A percentile compares a stretch with the other conserved stretches of the same genome.
phyloP scores from a whole-genome alignment of 1,284 basidiomycete species.

The Moesziomyces sp. region DNA sequence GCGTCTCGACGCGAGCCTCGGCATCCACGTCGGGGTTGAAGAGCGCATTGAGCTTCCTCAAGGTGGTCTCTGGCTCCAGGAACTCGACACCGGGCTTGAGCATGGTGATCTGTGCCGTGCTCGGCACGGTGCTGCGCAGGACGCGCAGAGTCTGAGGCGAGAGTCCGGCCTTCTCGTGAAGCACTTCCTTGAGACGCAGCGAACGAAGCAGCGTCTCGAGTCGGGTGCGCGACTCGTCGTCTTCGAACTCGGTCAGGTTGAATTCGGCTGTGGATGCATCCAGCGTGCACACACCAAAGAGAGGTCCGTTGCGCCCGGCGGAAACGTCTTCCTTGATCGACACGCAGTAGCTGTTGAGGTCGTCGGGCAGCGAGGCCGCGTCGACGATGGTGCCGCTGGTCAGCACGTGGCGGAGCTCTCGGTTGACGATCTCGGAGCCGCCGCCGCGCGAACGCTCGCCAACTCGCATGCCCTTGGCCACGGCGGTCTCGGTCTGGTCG shows the following conservation, averaged over 20 bases:
- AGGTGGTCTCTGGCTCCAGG: conserved; percentile 49
- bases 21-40: conserved; percentile 48
- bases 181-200: conserved; percentile 88
- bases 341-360: conserved; percentile 94
- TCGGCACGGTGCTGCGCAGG: conserved; percentile 56
- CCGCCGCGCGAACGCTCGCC: conserved; percentile 70
- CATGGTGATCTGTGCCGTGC: conserved; percentile 62
- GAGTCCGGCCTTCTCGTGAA: conserved; percentile 83
- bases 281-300: conserved; percentile 91
- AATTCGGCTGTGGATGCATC: conserved; percentile 98
- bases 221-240: conserved; percentile 90
- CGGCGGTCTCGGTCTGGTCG: conserved; percentile 93
- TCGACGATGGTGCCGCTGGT: conserved; percentile 98
- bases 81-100: conserved; percentile 63
- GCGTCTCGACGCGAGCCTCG: conserved; percentile 35
- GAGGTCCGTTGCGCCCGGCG: conserved; percentile 39
- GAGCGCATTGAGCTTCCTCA: conserved; percentile 53
- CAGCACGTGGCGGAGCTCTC: conserved; percentile 93
- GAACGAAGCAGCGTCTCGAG: conserved; percentile 94
- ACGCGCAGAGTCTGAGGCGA: conserved; percentile 52
- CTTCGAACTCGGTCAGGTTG: conserved; percentile 86
- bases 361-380: conserved; percentile 85
- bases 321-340: conserved; percentile 76
- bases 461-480: conserved; percentile 74
- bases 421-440: conserved; percentile 69